Base-by-base conservation (phyloP, 305 asterid genomes). In the Fraxinus latifolia region DNA sequence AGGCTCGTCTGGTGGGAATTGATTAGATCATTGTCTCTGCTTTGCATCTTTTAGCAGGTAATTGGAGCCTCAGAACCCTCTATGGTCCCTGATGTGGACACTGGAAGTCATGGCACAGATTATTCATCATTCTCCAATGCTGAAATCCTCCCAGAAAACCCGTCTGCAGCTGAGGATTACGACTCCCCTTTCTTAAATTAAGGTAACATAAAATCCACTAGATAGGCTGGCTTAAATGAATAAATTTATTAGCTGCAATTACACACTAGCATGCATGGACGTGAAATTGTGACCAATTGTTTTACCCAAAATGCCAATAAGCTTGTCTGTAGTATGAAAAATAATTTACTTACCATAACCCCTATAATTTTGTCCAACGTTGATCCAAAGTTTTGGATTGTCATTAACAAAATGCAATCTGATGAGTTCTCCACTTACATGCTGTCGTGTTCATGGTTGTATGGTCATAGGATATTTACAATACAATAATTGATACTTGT, bases 81-180 rank as follows among this genome's bases (percentile, higher is more conserved):
- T 3, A 21, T 58, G 71, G 67, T 81, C 31, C 76, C 80, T 78
- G 85, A 47, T 77, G 82, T 44, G 27, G 84, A 82, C 62, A 36
- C 36, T 77, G 86, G 70, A 81, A 78, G 77, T 62, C 79, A 77
- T 80, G 85, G 82, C 74, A 73, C 58, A 32, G 77, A 77, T 67
- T 81, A 73, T 78, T 65, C 39, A 3, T 53, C 86, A 42, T 76
- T 34, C 29, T 53, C 83, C 74, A 55, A 47, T 77, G 79, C 77
- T 60, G 83, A 72, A 37, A 31, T 78, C 70, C 78, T 83, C 44
- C 81, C 77, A 79, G 85, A 77, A 75, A 74, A 55, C 70, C 74
- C 79, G 58, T 78, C 82, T 17, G 80, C 75, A n/a, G 77, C 82
- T 15, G 83, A 79, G 83, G 85, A 81, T 34, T 65, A 68, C 23